Conservation (phyloP, 2,329 filamentous ascomycete genomes). For the Fusarium udum region DNA sequence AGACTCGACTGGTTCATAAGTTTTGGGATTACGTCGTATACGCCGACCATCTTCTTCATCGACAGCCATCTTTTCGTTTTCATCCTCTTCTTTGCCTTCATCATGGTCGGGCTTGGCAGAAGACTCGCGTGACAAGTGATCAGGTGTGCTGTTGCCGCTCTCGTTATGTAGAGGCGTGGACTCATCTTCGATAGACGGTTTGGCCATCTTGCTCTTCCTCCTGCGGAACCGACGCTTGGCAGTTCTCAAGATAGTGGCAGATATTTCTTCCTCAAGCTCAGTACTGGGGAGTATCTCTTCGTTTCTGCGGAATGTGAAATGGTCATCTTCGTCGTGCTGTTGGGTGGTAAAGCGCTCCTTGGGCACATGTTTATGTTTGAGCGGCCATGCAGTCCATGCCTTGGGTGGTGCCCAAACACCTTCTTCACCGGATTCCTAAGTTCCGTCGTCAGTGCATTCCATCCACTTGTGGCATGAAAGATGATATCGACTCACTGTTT, state of each 20-base stretch:
- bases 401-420: slow-evolving; percentile 62
- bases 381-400: slow-evolving; percentile 87
- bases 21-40: slow-evolving; percentile 18
- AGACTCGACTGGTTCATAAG: slow-evolving; percentile 64
- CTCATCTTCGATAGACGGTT: slow-evolving; percentile 38
- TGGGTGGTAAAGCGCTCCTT: slow-evolving; percentile 60
- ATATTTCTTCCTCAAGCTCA: slow-evolving; percentile 74
- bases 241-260: slow-evolving; percentile 70
- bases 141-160: slow-evolving; percentile 11
- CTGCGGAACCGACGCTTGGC: slow-evolving; percentile 72
- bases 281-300: slow-evolving; percentile 62
- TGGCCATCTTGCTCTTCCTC: slow-evolving; percentile 33
- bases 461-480: neutral
- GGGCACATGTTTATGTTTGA: slow-evolving; percentile 71
- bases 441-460: neutral
- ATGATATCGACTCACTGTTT: slow-evolving; percentile 38
- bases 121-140: slow-evolving; percentile 23
- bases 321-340: slow-evolving; percentile 58
- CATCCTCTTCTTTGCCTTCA: slow-evolving; percentile 33
- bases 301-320: slow-evolving; percentile 59
- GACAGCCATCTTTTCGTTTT: slow-evolving; percentile 21
- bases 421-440: slow-evolving; percentile 45
- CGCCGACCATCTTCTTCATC: slow-evolving; percentile 1
- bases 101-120: slow-evolving; percentile 27
- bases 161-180: slow-evolving; percentile 4